Base-by-base conservation (phyloP, 371 early-diverging fungal species). In the Catenaria anguillulae region DNA sequence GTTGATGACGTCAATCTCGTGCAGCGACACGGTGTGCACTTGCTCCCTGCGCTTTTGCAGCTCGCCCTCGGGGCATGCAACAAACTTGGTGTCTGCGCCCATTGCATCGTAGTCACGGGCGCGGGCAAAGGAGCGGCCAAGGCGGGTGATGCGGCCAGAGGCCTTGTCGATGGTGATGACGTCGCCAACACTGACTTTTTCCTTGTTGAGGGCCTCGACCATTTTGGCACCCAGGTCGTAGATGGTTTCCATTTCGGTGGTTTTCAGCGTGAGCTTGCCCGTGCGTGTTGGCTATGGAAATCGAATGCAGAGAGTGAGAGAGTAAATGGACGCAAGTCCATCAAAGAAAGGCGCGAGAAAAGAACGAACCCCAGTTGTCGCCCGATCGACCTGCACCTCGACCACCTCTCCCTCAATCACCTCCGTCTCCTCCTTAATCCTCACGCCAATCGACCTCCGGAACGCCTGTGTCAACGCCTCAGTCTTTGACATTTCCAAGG, bases 1-100 rank as follows among this genome's bases (percentile, higher is more conserved):
- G 83, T 98, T 98, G 71, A 99, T 92, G n/a, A 97, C 94, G 79
- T 99, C 99, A 67, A 99, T 92, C 75, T 99, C 98, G 74, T 99
- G 98, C 56, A 99, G 78, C 12, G 98, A 89, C 17, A 99, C 94
- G 17, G 90, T 93, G 66, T 98, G 97, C 15, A 91, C 93, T 34
- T 90, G 86, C 71, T 94, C 93, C 72, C 90, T 89, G 61, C 90
- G 86, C 71, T 88, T 92, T 72, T 99, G 96, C 52, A 98, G 78
- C 77, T 99, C 99, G 33, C 99, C 99, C 65, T 99, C 99, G 15
- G 99, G 99, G 69, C 97, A 97, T 74, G 92, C 92, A 2, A 99
- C 93, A 76, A 95, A 96, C 66, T 91, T 89, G 55, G 91, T 85
- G 87, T 95, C 93, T 2, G 94, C 84, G 1, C 95, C 95, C 78